Percentiles rank a stretch among this genome's conserved stretches.
phyloP scores from a whole-genome alignment of 177 flowering plant species.

The Tripterygium wilfordii region DNA sequence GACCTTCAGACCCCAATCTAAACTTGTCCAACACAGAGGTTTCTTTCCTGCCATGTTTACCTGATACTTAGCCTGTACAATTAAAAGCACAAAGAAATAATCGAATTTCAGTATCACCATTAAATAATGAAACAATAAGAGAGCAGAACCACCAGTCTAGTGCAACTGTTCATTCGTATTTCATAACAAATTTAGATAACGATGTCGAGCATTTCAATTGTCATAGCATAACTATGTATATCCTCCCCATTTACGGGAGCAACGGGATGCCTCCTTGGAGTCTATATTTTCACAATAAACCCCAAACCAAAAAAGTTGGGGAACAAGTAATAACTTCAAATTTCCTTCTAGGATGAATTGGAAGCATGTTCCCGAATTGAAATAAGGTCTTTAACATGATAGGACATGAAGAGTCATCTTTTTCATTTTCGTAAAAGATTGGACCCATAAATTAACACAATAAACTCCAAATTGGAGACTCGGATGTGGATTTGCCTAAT shows the following conservation, averaged over 20 bases:
- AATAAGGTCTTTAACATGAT: slow-evolving; percentile 4
- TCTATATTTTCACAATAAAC: slow-evolving; percentile 19
- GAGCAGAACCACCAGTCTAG: slow-evolving; percentile 1
- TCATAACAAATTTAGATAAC: slow-evolving; percentile 20
- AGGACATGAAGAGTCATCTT: slow-evolving; percentile 9
- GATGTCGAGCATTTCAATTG: slow-evolving; percentile 21
- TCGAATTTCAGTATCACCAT: too few relatives aligned
- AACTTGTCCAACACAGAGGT: too few relatives aligned
- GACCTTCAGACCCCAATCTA: too few relatives aligned
- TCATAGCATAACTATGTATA: slow-evolving; percentile 21
- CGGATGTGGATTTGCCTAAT: slow-evolving; percentile 15
- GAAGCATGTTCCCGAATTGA: slow-evolving; percentile 20
- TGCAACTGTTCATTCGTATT: slow-evolving; percentile 11
- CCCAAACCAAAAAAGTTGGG: slow-evolving; percentile 23
- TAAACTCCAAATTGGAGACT: slow-evolving; percentile 22
- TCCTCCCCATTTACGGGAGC: slow-evolving; percentile 12
- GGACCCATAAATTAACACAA: slow-evolving; percentile 25
- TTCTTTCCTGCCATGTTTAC: too few relatives aligned
- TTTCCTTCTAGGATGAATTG: slow-evolving; percentile 19
- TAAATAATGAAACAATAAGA: background rate
- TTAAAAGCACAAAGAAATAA: too few relatives aligned
- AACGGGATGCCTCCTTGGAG: slow-evolving; percentile 13
- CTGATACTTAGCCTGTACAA: too few relatives aligned
- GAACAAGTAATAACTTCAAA: slow-evolving; percentile 28
- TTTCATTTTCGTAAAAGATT: slow-evolving; percentile 21